Percentiles rank a stretch among this genome's conserved stretches.
Conservation (phyloP, 495 filamentous ascomycete species). For the Xylaria intraflava region DNA sequence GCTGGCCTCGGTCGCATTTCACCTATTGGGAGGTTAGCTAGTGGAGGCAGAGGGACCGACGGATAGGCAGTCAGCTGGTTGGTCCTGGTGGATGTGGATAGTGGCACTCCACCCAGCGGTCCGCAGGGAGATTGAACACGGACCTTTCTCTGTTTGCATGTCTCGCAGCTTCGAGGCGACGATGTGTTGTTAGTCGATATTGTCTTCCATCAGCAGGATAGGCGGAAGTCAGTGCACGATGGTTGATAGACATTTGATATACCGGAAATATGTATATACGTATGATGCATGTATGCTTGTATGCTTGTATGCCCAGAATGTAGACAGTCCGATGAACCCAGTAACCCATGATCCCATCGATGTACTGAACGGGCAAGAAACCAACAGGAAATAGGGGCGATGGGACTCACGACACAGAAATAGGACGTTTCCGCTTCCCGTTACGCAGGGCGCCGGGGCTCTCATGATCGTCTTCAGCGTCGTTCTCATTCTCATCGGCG, state of each 20-base stretch:
- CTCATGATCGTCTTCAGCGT: slow-evolving; percentile 36
- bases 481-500: slow-evolving; percentile 26
- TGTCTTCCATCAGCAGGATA: not conserved
- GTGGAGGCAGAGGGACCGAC: not conserved
- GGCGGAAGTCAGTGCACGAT: not conserved
- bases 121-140: slow-evolving; percentile 12
- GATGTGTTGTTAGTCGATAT: slow-evolving; percentile 21
- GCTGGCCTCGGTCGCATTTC: slow-evolving; percentile 76
- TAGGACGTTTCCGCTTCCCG: slow-evolving; percentile 50
- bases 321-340: not conserved
- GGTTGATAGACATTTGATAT: slow-evolving; percentile 1
- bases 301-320: not conserved
- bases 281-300: not conserved
- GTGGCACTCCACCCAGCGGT: not conserved
- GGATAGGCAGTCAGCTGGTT: not conserved
- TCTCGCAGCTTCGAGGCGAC: slow-evolving; percentile 53
- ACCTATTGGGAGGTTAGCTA: slow-evolving; percentile 38
- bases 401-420: slow-evolving; percentile 50
- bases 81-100: not conserved
- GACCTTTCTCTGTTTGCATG: slow-evolving; percentile 79
- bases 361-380: not conserved
- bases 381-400: not conserved
- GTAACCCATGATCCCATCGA: too few species aligned
- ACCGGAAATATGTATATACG: not conserved
- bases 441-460: slow-evolving; percentile 28